phyloP scores from a whole-genome alignment of 164 flowering plant species.

The Kalanchoe fedtschenkoi region DNA sequence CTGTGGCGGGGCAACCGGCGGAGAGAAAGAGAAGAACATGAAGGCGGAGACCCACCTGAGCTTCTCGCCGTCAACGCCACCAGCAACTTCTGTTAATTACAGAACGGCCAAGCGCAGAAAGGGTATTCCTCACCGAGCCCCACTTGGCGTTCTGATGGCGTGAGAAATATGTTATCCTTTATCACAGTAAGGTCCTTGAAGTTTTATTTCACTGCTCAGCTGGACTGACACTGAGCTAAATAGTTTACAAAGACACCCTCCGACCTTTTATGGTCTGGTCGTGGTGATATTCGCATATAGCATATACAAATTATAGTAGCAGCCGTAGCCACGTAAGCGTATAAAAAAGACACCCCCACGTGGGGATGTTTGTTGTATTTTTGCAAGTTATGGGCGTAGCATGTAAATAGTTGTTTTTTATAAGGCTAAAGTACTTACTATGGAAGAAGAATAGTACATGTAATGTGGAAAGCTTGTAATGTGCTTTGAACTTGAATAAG shows the following conservation, averaged over 20 bases:
- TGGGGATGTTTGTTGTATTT: too few species aligned
- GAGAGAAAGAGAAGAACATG: not conserved
- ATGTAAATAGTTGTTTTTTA: not conserved
- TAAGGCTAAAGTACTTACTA: not conserved
- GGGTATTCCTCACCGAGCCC: constrained; percentile 7
- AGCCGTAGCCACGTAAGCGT: too few species aligned
- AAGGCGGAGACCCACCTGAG: not conserved
- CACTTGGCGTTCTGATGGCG: not conserved
- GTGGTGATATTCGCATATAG: too few species aligned
- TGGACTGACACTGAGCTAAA: too few species aligned
- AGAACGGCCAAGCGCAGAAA: constrained; percentile 6
- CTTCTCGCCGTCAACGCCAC: constrained; percentile 4
- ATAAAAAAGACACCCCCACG: too few species aligned
- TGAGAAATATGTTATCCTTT: too few species aligned
- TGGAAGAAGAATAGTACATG: not conserved
- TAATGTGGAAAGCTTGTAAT: not conserved
- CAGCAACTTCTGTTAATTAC: not conserved
- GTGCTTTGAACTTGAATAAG: not conserved
- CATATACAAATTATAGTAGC: too few species aligned
- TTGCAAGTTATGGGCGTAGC: too few species aligned
- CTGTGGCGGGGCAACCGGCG: not conserved
- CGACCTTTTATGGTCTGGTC: too few species aligned
- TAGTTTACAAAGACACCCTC: too few species aligned
- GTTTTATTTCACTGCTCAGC: too few species aligned
- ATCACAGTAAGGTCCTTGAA: too few species aligned